Percentiles rank a stretch among this genome's conserved stretches.
phyloP scores from a whole-genome alignment of 139 green algal species.

The Diplosphaera chodatii region DNA sequence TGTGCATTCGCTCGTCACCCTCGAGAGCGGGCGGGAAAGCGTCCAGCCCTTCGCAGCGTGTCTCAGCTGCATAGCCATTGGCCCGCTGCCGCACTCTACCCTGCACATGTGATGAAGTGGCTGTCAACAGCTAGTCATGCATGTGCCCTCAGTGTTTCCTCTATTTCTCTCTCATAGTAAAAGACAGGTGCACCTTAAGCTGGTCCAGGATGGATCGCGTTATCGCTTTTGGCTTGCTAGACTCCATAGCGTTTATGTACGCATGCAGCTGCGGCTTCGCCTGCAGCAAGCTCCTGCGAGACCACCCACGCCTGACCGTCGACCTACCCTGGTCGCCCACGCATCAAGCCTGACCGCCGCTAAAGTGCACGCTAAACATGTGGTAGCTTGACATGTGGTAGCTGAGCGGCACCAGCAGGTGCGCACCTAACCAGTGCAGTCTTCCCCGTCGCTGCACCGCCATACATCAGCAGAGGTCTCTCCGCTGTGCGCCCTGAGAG shows the following conservation, averaged over 20 bases:
- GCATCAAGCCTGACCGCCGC: no score
- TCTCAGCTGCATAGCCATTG: not conserved
- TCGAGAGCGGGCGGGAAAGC: not conserved
- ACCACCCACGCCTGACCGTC: not conserved
- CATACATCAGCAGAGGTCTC: slow-evolving; percentile 19
- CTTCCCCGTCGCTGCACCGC: slow-evolving; percentile 32
- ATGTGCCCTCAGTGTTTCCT: no score
- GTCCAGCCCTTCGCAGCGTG: not conserved
- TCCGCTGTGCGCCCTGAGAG: not conserved
- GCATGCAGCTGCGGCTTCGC: slow-evolving; percentile 9
- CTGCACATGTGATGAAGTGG: not conserved
- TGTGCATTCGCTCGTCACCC: no score
- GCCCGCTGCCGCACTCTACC: not conserved
- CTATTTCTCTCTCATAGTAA: no score
- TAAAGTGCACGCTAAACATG: no score
- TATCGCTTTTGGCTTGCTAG: slow-evolving; percentile 1
- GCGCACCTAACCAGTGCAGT: slow-evolving; percentile 32
- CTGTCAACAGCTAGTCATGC: no score
- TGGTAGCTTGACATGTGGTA: no score
- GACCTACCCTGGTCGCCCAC: no score
- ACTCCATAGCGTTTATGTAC: slow-evolving; percentile 34
- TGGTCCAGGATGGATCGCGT: slow-evolving; percentile 29
- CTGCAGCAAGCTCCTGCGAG: slow-evolving; percentile 20
- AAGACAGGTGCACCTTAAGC: slow-evolving; percentile 23
- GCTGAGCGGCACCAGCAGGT: no score